Percentiles rank a stretch among this genome's conserved stretches.
Evolutionary conservation across 2,329 filamentous ascomycete genomes (phyloP).

Genomic region (Epichloe glyceriae): DNA sequence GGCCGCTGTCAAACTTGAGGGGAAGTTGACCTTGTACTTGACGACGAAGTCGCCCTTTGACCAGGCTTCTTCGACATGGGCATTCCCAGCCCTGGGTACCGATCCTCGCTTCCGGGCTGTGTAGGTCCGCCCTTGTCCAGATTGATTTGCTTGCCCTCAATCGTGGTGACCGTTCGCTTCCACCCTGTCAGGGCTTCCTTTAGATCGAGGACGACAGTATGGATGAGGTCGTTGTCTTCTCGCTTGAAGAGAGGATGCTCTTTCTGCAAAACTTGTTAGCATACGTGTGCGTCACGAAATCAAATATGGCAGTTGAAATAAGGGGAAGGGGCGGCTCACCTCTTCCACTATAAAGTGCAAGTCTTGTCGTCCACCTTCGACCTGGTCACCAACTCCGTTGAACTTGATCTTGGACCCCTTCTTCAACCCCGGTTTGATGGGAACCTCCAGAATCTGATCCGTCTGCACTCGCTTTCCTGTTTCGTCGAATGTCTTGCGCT

Average conservation of each 20-base stretch:
- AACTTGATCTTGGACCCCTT: slow-evolving; percentile 98
- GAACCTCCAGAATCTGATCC: slow-evolving; percentile 85
- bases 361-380: slow-evolving; percentile 91
- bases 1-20: slow-evolving; percentile 55
- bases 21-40: slow-evolving; percentile 87
- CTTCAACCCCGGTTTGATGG: slow-evolving; percentile 91
- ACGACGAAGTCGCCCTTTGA: slow-evolving; percentile 81
- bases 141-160: slow-evolving; percentile 75
- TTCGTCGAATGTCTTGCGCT: slow-evolving; percentile 85
- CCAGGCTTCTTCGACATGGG: slow-evolving; percentile 80
- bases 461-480: slow-evolving; percentile 73
- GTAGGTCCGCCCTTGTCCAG: slow-evolving; percentile 76
- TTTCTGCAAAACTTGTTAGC: slow-evolving; percentile 46
- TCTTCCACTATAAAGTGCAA: slow-evolving; percentile 90
- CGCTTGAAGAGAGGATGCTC: slow-evolving; percentile 71
- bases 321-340: slow-evolving; percentile 38
- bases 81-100: slow-evolving; percentile 83
- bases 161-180: slow-evolving; percentile 82
- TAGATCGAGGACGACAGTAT: slow-evolving; percentile 67
- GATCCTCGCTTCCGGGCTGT: slow-evolving; percentile 67
- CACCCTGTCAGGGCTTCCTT: slow-evolving; percentile 94
- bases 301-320: no score
- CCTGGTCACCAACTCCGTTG: slow-evolving; percentile 91
- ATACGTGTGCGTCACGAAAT: neutral
- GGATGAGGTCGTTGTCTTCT: slow-evolving; percentile 75